These are phyloP conservation scores for Musa beccarii DNA, from an alignment of 176 grass and related monocot species.

Conservation along the genomic window DNA sequence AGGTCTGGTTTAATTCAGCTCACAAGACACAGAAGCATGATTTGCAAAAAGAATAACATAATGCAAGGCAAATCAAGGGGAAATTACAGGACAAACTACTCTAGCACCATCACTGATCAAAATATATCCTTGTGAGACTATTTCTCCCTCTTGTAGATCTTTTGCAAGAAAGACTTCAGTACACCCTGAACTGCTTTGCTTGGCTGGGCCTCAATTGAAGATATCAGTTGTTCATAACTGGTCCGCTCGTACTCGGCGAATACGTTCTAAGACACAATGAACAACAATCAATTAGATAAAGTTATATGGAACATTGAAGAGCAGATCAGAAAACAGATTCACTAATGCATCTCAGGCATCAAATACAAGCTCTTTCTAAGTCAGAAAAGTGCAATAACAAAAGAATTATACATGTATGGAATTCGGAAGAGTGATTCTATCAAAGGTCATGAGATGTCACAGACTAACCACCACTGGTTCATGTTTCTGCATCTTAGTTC, in stretches of 20 bases:
- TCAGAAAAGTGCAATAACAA: no score
- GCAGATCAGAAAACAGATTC: not conserved
- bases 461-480: no score
- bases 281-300: not conserved
- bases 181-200: conserved; percentile 71
- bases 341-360: no score
- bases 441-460: no score
- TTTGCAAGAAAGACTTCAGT: conserved; percentile 78
- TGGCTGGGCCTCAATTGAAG: conserved; percentile 70
- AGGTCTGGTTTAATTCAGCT: no score
- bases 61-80: no score
- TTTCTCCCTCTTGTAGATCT: conserved; percentile 91
- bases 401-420: no score
- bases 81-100: not conserved
- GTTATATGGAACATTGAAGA: not conserved
- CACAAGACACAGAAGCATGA: no score
- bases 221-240: conserved; percentile 63
- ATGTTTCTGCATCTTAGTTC: no score
- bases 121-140: conserved; percentile 22
- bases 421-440: no score
- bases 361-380: no score
- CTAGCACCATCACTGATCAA: not conserved
- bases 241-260: conserved; percentile 56
- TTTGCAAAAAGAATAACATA: no score
- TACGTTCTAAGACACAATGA: conserved; percentile 28